phyloP scores from a whole-genome alignment of 2,329 filamentous ascomycete genomes.

The Paracoccidioides lutzii region DNA sequence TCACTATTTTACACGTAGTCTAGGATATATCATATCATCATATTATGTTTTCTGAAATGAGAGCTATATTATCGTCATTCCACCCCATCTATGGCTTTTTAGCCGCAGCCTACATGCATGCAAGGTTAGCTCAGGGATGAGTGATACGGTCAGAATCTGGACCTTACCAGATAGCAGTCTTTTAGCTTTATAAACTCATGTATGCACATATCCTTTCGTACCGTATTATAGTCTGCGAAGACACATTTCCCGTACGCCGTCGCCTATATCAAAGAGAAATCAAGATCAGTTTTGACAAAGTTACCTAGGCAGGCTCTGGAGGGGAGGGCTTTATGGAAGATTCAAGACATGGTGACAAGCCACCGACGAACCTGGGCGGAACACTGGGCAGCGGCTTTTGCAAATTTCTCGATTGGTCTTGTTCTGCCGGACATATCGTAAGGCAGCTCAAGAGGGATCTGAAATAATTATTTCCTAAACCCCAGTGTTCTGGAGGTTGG shows the following conservation, averaged over 20 bases:
- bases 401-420: constrained; percentile 57
- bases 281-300: not conserved
- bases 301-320: not conserved
- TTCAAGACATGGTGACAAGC: not conserved
- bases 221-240: constrained; percentile 73
- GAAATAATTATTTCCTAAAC: not conserved
- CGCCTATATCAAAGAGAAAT: constrained; percentile 42
- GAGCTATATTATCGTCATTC: not conserved
- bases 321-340: too few relatives aligned
- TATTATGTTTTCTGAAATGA: not conserved
- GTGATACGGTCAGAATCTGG: not conserved
- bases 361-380: constrained; percentile 44
- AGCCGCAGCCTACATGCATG: constrained; percentile 34
- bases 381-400: constrained; percentile 52
- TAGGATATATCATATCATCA: not conserved
- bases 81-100: constrained; percentile 27
- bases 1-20: not conserved
- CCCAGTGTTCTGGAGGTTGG: not conserved
- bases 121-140: constrained; percentile 5
- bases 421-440: constrained; percentile 36
- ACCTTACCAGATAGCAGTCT: constrained; percentile 68
- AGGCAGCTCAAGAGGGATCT: not conserved
- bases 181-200: constrained; percentile 77
- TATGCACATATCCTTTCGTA: constrained; percentile 81
- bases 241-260: constrained; percentile 84